Base-by-base conservation (phyloP, 768 basidiomycete genomes). In the Baorangia bicolor region DNA sequence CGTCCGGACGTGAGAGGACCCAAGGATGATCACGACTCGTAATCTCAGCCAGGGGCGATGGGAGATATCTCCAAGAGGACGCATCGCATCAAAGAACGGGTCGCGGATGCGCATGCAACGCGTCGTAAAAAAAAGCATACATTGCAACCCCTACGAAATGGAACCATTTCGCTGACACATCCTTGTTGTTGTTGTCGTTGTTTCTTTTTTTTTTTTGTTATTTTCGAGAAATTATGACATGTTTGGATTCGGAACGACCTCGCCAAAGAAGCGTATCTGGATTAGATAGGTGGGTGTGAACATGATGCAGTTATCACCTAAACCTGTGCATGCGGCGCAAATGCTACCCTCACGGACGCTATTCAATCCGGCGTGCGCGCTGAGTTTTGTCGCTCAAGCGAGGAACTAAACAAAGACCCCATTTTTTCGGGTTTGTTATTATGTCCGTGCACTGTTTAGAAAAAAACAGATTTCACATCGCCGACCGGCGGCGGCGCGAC, bases 1-100 rank as follows among this genome's bases (percentile, higher is more conserved):
- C 37, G 55, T 33, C 10, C 6, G 43, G 51, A 41, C 56, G 56
- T 48, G 45, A n/a, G 44, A 46, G 44, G 44, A 46, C 16, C n/a
- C 55, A 28, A 28, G 21, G 10, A 21, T 3, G 42, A 23, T 11
- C 30, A 30, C 30, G 30, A 11, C 12, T 9, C 0, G 30, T 30
- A 30, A 30, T 30, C 30, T 30, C 11, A 11, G 2, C 30, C 30
- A 30, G 30, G 30, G 34, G 16, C 39, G 39, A 40, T 40, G 3
- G 14, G 27, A 23, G 27, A n/a, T n/a, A 13, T 53, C 45, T 31
- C 46, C 53, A 31, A 30, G 9, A 14, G 27, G 27, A 21, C 38
- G n/a, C 16, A 18, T n/a, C 30, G 11, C 30, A 30, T 30, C 30
- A 8, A n/a, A 8, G 16, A 10, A 10, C 16, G 37, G 9, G 14